Evolutionary conservation across 176 grass and related monocot species (phyloP).

Genomic region (Juncus effusus): DNA sequence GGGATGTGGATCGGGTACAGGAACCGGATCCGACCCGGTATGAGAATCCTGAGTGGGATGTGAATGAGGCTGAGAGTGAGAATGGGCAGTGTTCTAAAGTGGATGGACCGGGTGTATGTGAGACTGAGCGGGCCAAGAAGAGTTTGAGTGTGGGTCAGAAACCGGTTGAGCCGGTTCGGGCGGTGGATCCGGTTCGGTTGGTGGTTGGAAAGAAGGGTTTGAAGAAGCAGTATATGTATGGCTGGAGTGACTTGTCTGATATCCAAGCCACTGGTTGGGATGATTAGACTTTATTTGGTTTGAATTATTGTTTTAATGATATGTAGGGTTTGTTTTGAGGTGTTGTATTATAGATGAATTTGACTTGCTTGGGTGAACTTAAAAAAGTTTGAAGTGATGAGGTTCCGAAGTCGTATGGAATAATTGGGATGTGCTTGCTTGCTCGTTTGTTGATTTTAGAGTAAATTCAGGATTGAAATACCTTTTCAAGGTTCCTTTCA

Average conservation of each 20-base stretch:
- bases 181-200: not conserved
- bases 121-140: slow-evolving; percentile 7
- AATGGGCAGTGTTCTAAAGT: slow-evolving; percentile 7
- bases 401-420: too few relatives aligned
- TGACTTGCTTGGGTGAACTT: too few relatives aligned
- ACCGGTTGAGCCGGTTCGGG: slow-evolving; percentile 10
- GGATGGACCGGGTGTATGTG: slow-evolving; percentile 13
- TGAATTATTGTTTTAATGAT: slow-evolving; percentile 3
- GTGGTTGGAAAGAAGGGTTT: slow-evolving; percentile 4
- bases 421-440: too few relatives aligned
- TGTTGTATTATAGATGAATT: too few relatives aligned
- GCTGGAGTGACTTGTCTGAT: slow-evolving; percentile 44
- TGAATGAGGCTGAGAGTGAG: slow-evolving; percentile 19
- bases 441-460: too few relatives aligned
- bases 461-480: too few relatives aligned
- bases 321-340: not conserved
- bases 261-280: slow-evolving; percentile 54
- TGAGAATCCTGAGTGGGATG: slow-evolving; percentile 26
- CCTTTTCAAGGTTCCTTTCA: too few relatives aligned
- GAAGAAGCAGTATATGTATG: slow-evolving; percentile 36
- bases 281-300: slow-evolving; percentile 17
- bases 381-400: too few relatives aligned
- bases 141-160: not conserved
- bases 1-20: not conserved
- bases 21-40: not conserved